Conservation (phyloP, 1,284 basidiomycete species). For the Apiotrichum veenhuisii region DNA sequence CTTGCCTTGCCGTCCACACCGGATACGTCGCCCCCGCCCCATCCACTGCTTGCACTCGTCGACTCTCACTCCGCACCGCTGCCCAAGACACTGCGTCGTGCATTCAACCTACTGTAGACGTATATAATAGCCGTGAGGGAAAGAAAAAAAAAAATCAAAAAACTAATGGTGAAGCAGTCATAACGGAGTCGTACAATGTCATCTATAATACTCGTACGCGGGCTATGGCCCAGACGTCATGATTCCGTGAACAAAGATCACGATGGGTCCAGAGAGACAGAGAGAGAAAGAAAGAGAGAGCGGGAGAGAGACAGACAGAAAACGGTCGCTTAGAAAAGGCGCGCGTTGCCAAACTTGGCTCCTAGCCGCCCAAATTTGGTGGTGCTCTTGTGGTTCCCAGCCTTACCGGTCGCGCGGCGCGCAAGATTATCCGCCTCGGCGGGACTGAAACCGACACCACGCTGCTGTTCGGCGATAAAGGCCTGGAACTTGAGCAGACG, state of each 20-base stretch:
- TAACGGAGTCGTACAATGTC: too few species aligned
- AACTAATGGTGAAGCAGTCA: not conserved
- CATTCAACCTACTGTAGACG: not conserved
- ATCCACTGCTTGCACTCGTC: too few species aligned
- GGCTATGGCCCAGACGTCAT: not conserved
- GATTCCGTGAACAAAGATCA: not conserved
- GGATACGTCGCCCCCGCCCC: too few species aligned
- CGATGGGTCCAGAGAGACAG: not conserved
- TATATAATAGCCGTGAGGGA: not conserved
- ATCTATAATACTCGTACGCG: too few species aligned
- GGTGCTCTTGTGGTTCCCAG: slow-evolving; percentile 13
- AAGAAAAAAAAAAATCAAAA: not conserved
- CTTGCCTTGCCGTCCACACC: too few species aligned
- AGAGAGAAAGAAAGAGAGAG: not conserved
- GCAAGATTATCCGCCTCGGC: slow-evolving; percentile 26
- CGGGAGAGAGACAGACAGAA: not conserved
- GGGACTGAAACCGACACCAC: slow-evolving; percentile 25
- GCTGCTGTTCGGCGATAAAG: slow-evolving; percentile 36
- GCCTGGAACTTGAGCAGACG: slow-evolving; percentile 37
- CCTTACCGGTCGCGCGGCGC: slow-evolving; percentile 12
- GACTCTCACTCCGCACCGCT: too few species aligned
- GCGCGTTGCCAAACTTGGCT: slow-evolving; percentile 28
- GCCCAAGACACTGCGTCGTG: not conserved
- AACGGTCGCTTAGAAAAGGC: slow-evolving; percentile 2
- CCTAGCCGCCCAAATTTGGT: slow-evolving; percentile 32